These are phyloP conservation scores for Ilyonectria robusta DNA, from an alignment of 2,329 filamentous ascomycete genomes.

Conservation along the genomic window DNA sequence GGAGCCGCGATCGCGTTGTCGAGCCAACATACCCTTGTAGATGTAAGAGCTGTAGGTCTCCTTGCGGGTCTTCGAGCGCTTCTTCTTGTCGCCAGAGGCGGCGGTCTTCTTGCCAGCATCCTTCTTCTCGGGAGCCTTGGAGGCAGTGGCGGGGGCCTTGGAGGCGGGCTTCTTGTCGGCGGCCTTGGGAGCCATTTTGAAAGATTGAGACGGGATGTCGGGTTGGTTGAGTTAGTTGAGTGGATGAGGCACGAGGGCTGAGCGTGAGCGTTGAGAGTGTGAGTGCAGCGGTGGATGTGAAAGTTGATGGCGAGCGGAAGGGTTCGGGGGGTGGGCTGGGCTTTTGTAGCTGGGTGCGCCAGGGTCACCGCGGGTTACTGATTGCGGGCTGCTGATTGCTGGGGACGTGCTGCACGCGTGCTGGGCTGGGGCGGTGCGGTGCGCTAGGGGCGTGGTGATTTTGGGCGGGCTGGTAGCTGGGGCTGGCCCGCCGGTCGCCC, in stretches of 20 bases:
- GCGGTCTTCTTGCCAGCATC: slow-evolving; percentile 99
- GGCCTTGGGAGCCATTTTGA: slow-evolving; percentile 93
- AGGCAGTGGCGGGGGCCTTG: slow-evolving; percentile 88
- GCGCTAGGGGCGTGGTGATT: slow-evolving; percentile 13
- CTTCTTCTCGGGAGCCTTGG: slow-evolving; percentile 91
- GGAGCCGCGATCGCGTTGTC: slow-evolving; percentile 23
- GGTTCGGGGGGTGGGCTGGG: slow-evolving; percentile 66
- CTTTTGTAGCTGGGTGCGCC: slow-evolving; percentile 75
- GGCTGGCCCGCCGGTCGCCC: not conserved
- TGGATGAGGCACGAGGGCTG: slow-evolving; percentile 31
- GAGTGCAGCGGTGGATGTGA: slow-evolving; percentile 54
- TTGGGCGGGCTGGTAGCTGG: slow-evolving; percentile 14
- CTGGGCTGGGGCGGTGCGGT: slow-evolving; percentile 9
- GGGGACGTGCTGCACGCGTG: slow-evolving; percentile 6
- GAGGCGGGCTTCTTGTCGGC: slow-evolving; percentile 99
- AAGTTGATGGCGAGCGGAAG: slow-evolving; percentile 63
- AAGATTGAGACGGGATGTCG: slow-evolving; percentile 32
- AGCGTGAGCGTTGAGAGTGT: slow-evolving; percentile 42
- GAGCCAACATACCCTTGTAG: slow-evolving; percentile 86
- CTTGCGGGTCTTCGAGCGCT: slow-evolving; percentile 99
- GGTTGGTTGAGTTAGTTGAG: slow-evolving; percentile 32
- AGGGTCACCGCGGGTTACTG: slow-evolving; percentile 68
- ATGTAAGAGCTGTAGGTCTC: slow-evolving; percentile 99
- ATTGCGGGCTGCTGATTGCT: slow-evolving; percentile 57
- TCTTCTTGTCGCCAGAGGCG: slow-evolving; percentile 98